Percentiles rank a stretch among this genome's conserved stretches.
Evolutionary conservation across 495 filamentous ascomycete genomes (phyloP).

Genomic region (Penicillium maclennaniae): DNA sequence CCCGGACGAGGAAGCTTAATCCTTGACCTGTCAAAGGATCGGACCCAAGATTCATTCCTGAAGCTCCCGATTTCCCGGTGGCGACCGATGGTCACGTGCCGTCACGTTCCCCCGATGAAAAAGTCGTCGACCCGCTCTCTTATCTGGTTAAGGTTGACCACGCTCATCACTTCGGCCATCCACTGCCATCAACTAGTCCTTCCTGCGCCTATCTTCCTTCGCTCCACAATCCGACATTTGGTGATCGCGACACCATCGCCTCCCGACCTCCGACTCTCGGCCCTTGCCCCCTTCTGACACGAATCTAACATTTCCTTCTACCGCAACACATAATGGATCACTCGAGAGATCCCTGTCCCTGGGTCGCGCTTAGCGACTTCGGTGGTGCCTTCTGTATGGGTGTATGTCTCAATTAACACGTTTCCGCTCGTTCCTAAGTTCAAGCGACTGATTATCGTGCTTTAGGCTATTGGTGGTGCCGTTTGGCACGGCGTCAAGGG

Average conservation of each 20-base stretch:
- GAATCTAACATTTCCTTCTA: slow-evolving; percentile 5
- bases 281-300: slow-evolving; percentile 1
- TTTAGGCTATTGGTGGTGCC: slow-evolving; percentile 71
- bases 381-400: slow-evolving; percentile 98
- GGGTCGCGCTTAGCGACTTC: slow-evolving; percentile 94
- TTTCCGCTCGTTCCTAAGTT: background rate
- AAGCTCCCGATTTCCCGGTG: slow-evolving; percentile 20
- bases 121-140: slow-evolving; percentile 16
- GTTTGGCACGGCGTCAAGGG: slow-evolving; percentile 99
- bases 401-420: slow-evolving; percentile 51
- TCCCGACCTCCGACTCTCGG: slow-evolving; percentile 1
- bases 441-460: slow-evolving; percentile 9
- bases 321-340: slow-evolving; percentile 69
- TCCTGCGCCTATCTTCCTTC: background rate
- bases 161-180: slow-evolving; percentile 2
- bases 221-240: background rate
- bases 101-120: slow-evolving; percentile 16
- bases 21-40: background rate
- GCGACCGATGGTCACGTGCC: slow-evolving; percentile 19
- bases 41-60: slow-evolving; percentile 1
- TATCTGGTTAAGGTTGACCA: background rate
- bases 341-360: slow-evolving; percentile 91
- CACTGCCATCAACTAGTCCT: slow-evolving; percentile 1
- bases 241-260: slow-evolving; percentile 2
- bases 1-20: slow-evolving; percentile 6